Base-by-base conservation (phyloP, 106 monocot genomes). In the Cymbidium sinense region DNA sequence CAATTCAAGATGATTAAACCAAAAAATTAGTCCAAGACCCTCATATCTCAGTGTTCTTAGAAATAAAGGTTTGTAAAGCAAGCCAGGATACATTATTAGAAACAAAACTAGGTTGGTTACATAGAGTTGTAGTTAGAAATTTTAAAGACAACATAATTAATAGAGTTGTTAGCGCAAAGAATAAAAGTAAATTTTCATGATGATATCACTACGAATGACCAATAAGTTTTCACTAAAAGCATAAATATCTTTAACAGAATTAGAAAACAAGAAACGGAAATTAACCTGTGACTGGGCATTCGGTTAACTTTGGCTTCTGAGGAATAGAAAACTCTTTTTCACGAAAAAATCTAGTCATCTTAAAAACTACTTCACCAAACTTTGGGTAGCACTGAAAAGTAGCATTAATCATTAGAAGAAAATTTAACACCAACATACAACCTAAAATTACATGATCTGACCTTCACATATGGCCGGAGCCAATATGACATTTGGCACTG, bases 401-500 rank as follows among this genome's bases (percentile, higher is more conserved):
- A 76, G 75, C n/a, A 12, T 76, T 12, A 75, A 50, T 43, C 4
- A 64, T 74, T 15, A 81, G 33, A 64, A 77, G n/a, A 81, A 30
- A 51, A 31, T 12, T 27, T 51, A 34, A 21, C 43, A 83, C 75
- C 17, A 34, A 71, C 12, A 33, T 71, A 71, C 71, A 37, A 33
- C 67, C 39, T 71, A 35, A 15, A 79, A 85, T 41, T 1, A 20
- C 64, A 54, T 70, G 5, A 79, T 50, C 37, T 34, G 29, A 98
- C 98, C 90, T 98, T 88, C 52, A 92, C 75, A 83, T 94, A 61
- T 70, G 98, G 92, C 70, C 84, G 88, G 35, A 98, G 83, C 98
- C 98, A 98, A 55, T 82, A 87, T 77, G 98, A 98, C 88, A 98
- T 92, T 80, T 98, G 91, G 39, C 71, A 83, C 81, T 92, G 94